These are phyloP conservation scores for Coemansia sp. DNA, from an alignment of 192 early-diverging fungal species.

Conservation along the genomic window DNA sequence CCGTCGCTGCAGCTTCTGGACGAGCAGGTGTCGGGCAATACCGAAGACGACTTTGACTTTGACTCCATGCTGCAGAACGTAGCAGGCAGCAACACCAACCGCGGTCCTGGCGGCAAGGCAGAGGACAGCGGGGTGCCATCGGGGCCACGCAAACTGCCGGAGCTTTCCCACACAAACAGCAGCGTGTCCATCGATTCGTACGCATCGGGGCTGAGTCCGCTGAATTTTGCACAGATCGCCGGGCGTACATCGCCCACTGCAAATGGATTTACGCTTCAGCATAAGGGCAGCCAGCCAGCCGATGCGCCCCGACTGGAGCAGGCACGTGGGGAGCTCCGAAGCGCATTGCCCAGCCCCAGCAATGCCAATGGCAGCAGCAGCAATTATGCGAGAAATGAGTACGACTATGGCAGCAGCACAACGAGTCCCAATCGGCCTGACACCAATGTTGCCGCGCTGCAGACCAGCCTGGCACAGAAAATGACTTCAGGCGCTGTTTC, in stretches of 20 bases:
- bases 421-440: background rate
- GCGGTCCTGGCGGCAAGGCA: constrained; percentile 9
- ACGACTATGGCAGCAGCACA: constrained; percentile 7
- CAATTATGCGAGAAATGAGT: constrained; percentile 1
- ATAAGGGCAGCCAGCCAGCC: background rate
- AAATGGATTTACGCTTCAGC: constrained; percentile 14
- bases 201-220: constrained; percentile 28
- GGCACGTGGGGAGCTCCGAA: constrained; percentile 27
- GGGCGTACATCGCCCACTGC: constrained; percentile 20
- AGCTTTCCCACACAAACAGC: constrained; percentile 19
- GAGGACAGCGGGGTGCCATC: constrained; percentile 8
- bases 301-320: constrained; percentile 12
- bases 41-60: constrained; percentile 47
- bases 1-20: constrained; percentile 33
- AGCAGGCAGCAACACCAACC: constrained; percentile 6
- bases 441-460: constrained; percentile 22
- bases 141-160: constrained; percentile 12
- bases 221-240: constrained; percentile 16
- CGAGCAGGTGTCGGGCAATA: constrained; percentile 17
- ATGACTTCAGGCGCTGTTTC: constrained; percentile 9
- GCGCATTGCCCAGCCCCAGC: constrained; percentile 11
- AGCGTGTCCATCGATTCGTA: constrained; percentile 27
- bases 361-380: background rate
- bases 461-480: constrained; percentile 27
- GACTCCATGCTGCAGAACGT: constrained; percentile 42